Percentiles rank a stretch among this genome's conserved stretches.
Conservation (phyloP, 1,284 basidiomycete species). For the Fomitopsis pinicola region DNA sequence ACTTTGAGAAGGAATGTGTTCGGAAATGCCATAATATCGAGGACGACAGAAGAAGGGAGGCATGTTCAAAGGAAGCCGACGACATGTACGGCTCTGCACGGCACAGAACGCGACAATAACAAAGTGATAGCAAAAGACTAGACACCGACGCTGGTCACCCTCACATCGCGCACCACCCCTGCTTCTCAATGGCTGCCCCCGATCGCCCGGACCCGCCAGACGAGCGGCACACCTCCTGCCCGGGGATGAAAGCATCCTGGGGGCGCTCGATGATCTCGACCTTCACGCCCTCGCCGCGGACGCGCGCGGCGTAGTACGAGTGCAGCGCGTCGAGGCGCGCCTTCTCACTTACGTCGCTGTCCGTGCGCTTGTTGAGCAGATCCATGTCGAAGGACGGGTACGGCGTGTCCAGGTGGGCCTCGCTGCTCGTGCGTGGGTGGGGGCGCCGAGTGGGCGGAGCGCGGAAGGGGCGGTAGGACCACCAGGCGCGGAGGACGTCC, state of each 20-base stretch:
- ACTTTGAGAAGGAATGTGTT: neutral
- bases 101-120: neutral
- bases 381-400: conserved; percentile 15
- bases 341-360: conserved; percentile 17
- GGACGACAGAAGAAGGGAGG: neutral
- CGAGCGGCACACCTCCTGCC: conserved; percentile 5
- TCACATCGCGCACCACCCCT: neutral
- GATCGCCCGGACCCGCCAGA: neutral
- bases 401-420: neutral
- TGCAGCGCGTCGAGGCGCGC: conserved; percentile 18
- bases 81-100: neutral
- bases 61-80: neutral
- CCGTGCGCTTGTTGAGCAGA: conserved; percentile 11
- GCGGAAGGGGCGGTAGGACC: neutral
- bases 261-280: conserved; percentile 21
- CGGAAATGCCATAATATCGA: neutral
- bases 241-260: conserved; percentile 16
- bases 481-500: conserved; percentile 22
- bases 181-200: neutral
- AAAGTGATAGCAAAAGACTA: neutral
- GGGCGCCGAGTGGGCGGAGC: neutral
- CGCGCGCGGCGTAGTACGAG: conserved; percentile 16
- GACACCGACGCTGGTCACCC: conserved; percentile 16
- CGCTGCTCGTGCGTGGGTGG: neutral
- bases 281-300: conserved; percentile 11